Base-by-base conservation (phyloP, 2,329 filamentous ascomycete genomes). In the Xylaria polymorpha region DNA sequence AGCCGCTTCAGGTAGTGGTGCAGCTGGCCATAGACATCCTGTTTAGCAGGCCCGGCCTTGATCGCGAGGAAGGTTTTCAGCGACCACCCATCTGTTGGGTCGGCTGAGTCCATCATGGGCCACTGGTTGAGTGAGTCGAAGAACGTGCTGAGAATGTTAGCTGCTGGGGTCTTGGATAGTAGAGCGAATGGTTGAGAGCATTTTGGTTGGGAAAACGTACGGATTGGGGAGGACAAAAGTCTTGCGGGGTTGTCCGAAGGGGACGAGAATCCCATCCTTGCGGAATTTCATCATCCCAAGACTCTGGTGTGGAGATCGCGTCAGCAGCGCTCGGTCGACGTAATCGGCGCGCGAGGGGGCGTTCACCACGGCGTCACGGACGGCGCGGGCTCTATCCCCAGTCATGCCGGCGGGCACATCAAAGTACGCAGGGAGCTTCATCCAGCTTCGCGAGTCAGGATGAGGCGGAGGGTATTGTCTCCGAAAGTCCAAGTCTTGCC, bases 41-140 rank as follows among this genome's bases (percentile, higher is more conserved):
- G 29, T 5, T 37, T 67, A 6, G 60, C 65, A 1, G 65, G 65
- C 15, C 65, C 65, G 39, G 46, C 60, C n/a, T 64, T 44, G 12
- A 61, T 46, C 3, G 43, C 35, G 1, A 58, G 32, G 8, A 63
- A 25, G 22, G 67, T 4, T 12, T 67, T 55, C 1, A 39, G 29
- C 25, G 65, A 48, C 65, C 65, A 67, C 5, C 65, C 60, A 18
- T 3, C 25, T 22, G 22, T 37, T 3, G 65, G 65, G 41, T 64
- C 60, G 14, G 65, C 65, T 4, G 8, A 29, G n/a, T 67, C 65
- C 53, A 53, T 64, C 60, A 64, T 59, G 1, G 65, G 60, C 65
- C 60, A 67, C n/a, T 55, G 20, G 9, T 48, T 7, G 7, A 32
- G 20, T 9, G 55, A 53, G 1, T 44, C 10, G n/a, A 67, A 67